Evolutionary conservation across 352 stramenopile species (phyloP).

Genomic region (Pythium vanterpoolii): DNA sequence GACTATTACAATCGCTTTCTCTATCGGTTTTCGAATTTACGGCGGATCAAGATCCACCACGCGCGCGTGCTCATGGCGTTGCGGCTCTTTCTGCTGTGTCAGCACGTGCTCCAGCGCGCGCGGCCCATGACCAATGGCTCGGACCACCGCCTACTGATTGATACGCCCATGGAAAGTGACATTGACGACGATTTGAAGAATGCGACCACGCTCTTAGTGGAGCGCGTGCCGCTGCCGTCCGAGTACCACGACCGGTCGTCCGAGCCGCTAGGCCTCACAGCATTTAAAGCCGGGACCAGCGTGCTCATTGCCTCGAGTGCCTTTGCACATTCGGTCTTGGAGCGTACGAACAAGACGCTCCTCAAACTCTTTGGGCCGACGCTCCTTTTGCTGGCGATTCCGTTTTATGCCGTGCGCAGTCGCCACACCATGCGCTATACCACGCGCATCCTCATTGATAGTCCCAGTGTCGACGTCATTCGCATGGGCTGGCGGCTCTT

Average conservation of each 20-base stretch:
- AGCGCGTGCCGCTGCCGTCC: conserved; percentile 72
- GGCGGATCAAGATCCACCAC: conserved; percentile 85
- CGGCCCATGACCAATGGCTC: conserved; percentile 65
- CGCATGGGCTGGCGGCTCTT: conserved; percentile 82
- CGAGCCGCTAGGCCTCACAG: conserved; percentile 72
- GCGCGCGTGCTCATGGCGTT: conserved; percentile 81
- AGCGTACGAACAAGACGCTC: conserved; percentile 57
- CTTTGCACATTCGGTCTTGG: conserved; percentile 73
- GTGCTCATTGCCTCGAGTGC: conserved; percentile 74
- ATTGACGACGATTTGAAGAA: conserved; percentile 89
- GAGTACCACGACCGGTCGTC: conserved; percentile 86
- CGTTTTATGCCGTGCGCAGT: conserved; percentile 82
- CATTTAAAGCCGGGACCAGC: conserved; percentile 82
- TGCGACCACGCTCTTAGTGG: conserved; percentile 71
- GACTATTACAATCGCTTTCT: conserved; percentile 80
- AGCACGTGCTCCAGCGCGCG: conserved; percentile 80
- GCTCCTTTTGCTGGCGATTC: conserved; percentile 66
- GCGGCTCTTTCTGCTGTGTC: conserved; percentile 74
- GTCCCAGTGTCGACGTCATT: conserved; percentile 82
- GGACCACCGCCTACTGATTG: conserved; percentile 76
- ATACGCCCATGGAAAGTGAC: conserved; percentile 79
- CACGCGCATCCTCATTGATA: conserved; percentile 76
- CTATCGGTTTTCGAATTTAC: conserved; percentile 82
- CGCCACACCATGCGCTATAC: conserved; percentile 67
- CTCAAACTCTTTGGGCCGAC: conserved; percentile 51